phyloP scores from a whole-genome alignment of 805 yeast genomes.

The Teunomyces lycoperdinae region DNA sequence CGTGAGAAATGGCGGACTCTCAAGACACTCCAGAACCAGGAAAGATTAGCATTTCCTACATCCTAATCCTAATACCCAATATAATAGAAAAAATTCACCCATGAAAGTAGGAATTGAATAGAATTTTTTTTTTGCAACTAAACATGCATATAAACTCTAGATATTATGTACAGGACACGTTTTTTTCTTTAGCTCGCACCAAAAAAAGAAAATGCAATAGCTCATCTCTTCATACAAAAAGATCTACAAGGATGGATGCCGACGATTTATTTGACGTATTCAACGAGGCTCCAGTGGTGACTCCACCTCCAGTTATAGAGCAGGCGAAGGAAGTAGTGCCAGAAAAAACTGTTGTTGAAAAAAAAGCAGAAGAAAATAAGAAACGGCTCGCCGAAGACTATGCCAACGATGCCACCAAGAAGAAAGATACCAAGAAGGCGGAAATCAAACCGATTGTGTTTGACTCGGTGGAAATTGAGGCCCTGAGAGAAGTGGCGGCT shows the following conservation, averaged over 20 bases:
- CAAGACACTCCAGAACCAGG: constrained; percentile 28
- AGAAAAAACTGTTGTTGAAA: constrained; percentile 20
- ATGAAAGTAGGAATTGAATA: neutral
- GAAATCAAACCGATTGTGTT: constrained; percentile 72
- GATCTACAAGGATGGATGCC: constrained; percentile 27
- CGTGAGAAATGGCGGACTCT: constrained; percentile 63
- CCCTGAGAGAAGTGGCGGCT: constrained; percentile 83
- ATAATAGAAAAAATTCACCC: neutral
- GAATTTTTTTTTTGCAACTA: constrained; percentile 1
- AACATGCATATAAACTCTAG: no score
- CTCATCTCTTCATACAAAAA: constrained; percentile 4
- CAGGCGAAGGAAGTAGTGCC: constrained; percentile 15
- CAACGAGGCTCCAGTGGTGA: constrained; percentile 49
- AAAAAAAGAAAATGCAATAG: neutral
- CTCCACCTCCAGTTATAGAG: constrained; percentile 23
- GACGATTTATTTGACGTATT: constrained; percentile 65
- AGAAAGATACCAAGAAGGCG: constrained; percentile 18
- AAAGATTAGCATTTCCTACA: neutral
- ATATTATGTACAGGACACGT: neutral
- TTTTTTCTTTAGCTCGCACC: neutral
- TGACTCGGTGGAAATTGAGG: constrained; percentile 84
- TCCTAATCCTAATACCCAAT: neutral
- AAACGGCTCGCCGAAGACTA: constrained; percentile 7
- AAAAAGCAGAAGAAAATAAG: constrained; percentile 20
- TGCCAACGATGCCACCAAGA: constrained; percentile 8